phyloP scores from a whole-genome alignment of 2,329 filamentous ascomycete genomes.

The Claviceps paspali region DNA sequence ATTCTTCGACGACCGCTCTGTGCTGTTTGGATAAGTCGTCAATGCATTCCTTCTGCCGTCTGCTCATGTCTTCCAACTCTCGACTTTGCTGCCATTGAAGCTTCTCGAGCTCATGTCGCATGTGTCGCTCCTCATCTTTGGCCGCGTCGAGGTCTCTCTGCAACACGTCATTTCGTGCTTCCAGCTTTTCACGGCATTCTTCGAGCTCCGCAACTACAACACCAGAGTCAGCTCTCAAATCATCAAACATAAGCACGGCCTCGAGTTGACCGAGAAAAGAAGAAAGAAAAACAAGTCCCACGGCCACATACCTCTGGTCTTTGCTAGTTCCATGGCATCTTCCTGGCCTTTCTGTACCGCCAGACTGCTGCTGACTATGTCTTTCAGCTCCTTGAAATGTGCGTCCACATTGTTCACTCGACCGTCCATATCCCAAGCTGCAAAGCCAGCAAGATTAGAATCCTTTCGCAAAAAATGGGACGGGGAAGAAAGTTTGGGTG shows the following conservation, averaged over 20 bases:
- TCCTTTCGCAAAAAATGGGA: constrained; percentile 52
- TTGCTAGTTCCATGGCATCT: constrained; percentile 59
- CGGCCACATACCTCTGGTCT: constrained; percentile 57
- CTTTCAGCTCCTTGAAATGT: constrained; percentile 55
- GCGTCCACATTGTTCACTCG: constrained; percentile 63
- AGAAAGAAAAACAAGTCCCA: too few species aligned
- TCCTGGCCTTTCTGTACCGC: constrained; percentile 55
- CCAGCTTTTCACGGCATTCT: constrained; percentile 28
- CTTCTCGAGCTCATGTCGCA: constrained; percentile 21
- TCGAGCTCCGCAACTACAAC: constrained; percentile 35
- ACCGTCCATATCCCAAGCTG: constrained; percentile 69
- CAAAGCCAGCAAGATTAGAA: constrained; percentile 50
- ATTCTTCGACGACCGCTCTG: constrained; percentile 16
- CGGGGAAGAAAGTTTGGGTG: constrained; percentile 27
- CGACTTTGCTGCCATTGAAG: constrained; percentile 20
- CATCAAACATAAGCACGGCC: neutral
- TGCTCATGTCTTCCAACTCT: constrained; percentile 39
- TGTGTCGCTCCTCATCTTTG: constrained; percentile 20
- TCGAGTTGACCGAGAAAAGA: too few species aligned
- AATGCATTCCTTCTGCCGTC: constrained; percentile 19
- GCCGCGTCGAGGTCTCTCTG: constrained; percentile 45
- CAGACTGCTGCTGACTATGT: constrained; percentile 55
- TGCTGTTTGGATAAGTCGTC: constrained; percentile 23
- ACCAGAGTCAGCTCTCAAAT: constrained; percentile 6
- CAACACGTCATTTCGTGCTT: constrained; percentile 32